Conservation (phyloP, 2,329 filamentous ascomycete genomes). For the Leptodontidium sp. region DNA sequence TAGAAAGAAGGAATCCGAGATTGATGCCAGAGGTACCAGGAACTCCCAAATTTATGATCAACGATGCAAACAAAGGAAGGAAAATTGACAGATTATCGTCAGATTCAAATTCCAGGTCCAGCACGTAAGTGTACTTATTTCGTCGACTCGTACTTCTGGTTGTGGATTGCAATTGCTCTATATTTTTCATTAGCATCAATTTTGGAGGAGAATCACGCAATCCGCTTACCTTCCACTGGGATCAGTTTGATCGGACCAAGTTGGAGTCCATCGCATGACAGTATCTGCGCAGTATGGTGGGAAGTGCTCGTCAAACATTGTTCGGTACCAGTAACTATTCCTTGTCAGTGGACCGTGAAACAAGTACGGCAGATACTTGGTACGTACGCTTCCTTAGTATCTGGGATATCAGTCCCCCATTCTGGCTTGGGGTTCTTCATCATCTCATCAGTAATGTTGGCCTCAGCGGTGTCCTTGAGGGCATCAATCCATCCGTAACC, state of each 20-base stretch:
- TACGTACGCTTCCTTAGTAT: conserved; percentile 92
- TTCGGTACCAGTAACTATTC: conserved; percentile 89
- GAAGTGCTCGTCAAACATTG: conserved; percentile 99
- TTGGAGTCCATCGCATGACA: conserved; percentile 96
- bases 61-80: conserved; percentile 6
- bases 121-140: conserved; percentile 22
- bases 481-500: conserved; percentile 99
- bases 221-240: conserved; percentile 73
- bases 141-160: conserved; percentile 71
- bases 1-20: conserved; percentile 2
- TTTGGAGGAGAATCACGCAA: neutral
- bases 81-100: neutral
- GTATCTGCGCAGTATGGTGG: conserved; percentile 89
- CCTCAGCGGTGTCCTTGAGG: conserved; percentile 92
- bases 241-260: conserved; percentile 95
- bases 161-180: conserved; percentile 80
- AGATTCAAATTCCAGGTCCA: neutral
- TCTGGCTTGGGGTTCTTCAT: conserved; percentile 98
- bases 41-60: conserved; percentile 15
- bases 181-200: conserved; percentile 27
- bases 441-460: conserved; percentile 93
- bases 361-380: neutral
- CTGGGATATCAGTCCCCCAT: conserved; percentile 92
- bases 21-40: conserved; percentile 10
- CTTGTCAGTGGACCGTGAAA: conserved; percentile 26